phyloP scores from a whole-genome alignment of 257 asterid genomes.

The Forsythia suspensa region DNA sequence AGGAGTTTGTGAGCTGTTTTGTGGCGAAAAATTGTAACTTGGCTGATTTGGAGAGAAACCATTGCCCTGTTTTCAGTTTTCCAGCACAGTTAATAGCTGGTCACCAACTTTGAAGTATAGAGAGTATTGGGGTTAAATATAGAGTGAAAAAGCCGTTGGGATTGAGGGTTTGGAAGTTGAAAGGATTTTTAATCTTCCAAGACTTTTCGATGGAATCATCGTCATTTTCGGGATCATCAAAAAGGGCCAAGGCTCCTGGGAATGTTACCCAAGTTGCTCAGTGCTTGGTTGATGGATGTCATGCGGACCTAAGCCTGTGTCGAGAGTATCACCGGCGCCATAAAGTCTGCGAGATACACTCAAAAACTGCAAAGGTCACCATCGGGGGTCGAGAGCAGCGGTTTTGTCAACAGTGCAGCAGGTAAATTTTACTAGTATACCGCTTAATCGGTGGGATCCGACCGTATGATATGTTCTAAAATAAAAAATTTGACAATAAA shows the following conservation, averaged over 20 bases:
- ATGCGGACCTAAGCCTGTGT: conserved; percentile 76
- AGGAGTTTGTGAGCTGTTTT: conserved; percentile 9
- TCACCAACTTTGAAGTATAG: background rate
- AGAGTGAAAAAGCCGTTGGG: background rate
- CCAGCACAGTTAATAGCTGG: background rate
- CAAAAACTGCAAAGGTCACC: conserved; percentile 74
- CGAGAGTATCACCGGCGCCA: conserved; percentile 94
- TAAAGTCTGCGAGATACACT: conserved; percentile 88
- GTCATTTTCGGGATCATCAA: conserved; percentile 56
- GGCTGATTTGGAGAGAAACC: background rate
- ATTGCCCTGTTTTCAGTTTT: background rate
- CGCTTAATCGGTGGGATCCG: no score
- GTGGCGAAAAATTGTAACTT: background rate
- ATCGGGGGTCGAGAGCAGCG: conserved; percentile 79
- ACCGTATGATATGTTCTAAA: no score
- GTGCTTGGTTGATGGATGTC: conserved; percentile 90
- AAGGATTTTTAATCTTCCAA: conserved; percentile 7
- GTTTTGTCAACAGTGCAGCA: conserved; percentile 97
- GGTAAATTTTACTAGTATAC: conserved; percentile 52
- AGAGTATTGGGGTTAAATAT: background rate
- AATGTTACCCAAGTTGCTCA: conserved; percentile 46
- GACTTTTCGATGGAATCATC: conserved; percentile 57
- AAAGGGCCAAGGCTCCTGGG: conserved; percentile 68
- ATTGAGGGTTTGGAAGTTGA: conserved; percentile 1
- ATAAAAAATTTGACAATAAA: no score